Percentiles rank a stretch among this genome's conserved stretches.
These are phyloP conservation scores for Flaveria bidentis DNA, from an alignment of 129 eudicot species.

Conservation along the genomic window DNA sequence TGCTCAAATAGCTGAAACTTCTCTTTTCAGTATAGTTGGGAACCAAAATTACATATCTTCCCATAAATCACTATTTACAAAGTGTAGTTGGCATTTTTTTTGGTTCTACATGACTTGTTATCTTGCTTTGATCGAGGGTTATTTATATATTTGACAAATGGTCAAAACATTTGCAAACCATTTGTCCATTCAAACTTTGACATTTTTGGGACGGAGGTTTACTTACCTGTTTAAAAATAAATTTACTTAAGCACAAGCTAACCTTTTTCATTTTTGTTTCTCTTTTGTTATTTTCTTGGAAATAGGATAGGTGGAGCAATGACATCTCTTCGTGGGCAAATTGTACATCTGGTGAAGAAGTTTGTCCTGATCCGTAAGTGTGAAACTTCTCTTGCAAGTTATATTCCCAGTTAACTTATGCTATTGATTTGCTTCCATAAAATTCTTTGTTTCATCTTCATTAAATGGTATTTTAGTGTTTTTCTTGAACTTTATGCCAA, in stretches of 20 bases:
- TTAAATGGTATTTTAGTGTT: conserved; percentile 11
- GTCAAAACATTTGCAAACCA: background rate
- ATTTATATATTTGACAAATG: conserved; percentile 2
- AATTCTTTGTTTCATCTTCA: conserved; percentile 6
- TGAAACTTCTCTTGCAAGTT: conserved; percentile 3
- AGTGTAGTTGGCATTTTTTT: background rate
- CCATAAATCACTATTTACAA: background rate
- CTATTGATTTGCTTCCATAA: background rate
- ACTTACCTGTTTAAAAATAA: background rate
- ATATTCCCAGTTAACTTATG: background rate
- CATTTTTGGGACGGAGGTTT: background rate
- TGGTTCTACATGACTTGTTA: background rate
- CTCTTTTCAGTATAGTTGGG: background rate
- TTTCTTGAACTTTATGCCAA: background rate
- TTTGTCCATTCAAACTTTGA: background rate
- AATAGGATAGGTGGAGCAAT: conserved; percentile 63
- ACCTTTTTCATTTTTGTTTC: background rate
- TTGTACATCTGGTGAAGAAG: conserved; percentile 61
- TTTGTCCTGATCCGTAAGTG: conserved; percentile 93
- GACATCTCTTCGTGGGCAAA: conserved; percentile 52
- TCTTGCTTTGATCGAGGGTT: background rate
- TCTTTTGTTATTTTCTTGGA: conserved; percentile 20
- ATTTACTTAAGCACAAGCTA: background rate
- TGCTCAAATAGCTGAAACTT: background rate
- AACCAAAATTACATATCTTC: background rate